Evolutionary conservation across 2,329 filamentous ascomycete species (phyloP).

Genomic region (Sporothrix luriei): DNA sequence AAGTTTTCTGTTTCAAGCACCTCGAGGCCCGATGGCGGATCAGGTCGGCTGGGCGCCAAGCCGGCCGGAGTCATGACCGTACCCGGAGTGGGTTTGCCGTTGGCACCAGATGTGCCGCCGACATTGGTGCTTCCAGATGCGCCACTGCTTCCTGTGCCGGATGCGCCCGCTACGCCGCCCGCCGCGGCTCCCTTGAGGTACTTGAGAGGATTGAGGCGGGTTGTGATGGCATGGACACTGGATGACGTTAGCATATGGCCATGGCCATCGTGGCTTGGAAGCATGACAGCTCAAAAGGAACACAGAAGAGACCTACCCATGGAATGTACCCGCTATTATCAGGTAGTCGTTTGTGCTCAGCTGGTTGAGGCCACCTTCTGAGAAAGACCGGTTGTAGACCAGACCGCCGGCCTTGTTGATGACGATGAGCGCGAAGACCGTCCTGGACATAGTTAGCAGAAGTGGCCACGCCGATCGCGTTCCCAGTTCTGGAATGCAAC

Average conservation of each 20-base stretch:
- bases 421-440: constrained; percentile 91
- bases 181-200: constrained; percentile 38
- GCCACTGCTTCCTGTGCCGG: constrained; percentile 32
- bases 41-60: constrained; percentile 53
- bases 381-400: constrained; percentile 93
- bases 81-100: constrained; percentile 26
- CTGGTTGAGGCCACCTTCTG: constrained; percentile 79
- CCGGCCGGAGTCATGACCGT: constrained; percentile 36
- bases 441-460: constrained; percentile 59
- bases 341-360: constrained; percentile 95
- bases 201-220: constrained; percentile 62
- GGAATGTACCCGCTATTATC: constrained; percentile 94
- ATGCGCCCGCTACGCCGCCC: constrained; percentile 41
- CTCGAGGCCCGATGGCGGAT: constrained; percentile 78
- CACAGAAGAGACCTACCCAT: constrained; percentile 65
- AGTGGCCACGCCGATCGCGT: background rate
- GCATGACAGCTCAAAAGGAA: too few relatives aligned
- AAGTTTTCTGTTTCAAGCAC: constrained; percentile 94
- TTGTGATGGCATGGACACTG: constrained; percentile 70
- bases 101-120: background rate
- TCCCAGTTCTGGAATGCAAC: background rate
- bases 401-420: constrained; percentile 98
- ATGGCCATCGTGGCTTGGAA: too few relatives aligned
- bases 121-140: background rate
- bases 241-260: constrained; percentile 23